phyloP scores from a whole-genome alignment of 176 grass and related monocot genomes.

The Carex pumila region DNA sequence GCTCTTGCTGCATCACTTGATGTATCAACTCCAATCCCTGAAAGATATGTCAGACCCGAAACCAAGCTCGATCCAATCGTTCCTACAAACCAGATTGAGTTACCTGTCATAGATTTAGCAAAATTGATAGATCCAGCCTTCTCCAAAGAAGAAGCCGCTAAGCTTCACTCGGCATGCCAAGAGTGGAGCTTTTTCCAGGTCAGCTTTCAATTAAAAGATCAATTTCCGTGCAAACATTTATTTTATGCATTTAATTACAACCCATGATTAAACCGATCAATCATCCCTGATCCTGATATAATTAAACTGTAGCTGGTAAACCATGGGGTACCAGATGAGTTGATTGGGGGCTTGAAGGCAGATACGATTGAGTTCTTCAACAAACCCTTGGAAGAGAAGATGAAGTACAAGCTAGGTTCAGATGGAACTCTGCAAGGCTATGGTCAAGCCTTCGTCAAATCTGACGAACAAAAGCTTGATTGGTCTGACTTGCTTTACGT shows the following conservation, averaged over 20 bases:
- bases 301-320: slow-evolving; percentile 27
- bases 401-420: slow-evolving; percentile 13
- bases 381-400: slow-evolving; percentile 36
- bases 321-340: slow-evolving; percentile 38
- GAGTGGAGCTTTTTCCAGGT: slow-evolving; percentile 61
- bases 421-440: slow-evolving; percentile 41
- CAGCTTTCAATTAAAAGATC: not conserved
- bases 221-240: not conserved
- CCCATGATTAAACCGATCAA: not conserved
- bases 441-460: slow-evolving; percentile 37
- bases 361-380: slow-evolving; percentile 31
- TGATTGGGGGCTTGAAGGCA: slow-evolving; percentile 28
- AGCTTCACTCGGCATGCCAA: slow-evolving; percentile 31
- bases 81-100: not conserved
- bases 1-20: not conserved
- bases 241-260: not conserved
- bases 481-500: slow-evolving; percentile 35
- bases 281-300: not conserved
- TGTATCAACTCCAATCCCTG: not conserved
- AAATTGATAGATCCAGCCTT: not conserved
- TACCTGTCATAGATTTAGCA: slow-evolving; percentile 30
- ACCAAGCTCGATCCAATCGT: not conserved
- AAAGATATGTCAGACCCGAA: slow-evolving; percentile 33
- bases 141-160: slow-evolving; percentile 5
- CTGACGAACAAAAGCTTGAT: slow-evolving; percentile 47